phyloP scores from a whole-genome alignment of 345 rosid species.

The Eucalyptus tenuipes region DNA sequence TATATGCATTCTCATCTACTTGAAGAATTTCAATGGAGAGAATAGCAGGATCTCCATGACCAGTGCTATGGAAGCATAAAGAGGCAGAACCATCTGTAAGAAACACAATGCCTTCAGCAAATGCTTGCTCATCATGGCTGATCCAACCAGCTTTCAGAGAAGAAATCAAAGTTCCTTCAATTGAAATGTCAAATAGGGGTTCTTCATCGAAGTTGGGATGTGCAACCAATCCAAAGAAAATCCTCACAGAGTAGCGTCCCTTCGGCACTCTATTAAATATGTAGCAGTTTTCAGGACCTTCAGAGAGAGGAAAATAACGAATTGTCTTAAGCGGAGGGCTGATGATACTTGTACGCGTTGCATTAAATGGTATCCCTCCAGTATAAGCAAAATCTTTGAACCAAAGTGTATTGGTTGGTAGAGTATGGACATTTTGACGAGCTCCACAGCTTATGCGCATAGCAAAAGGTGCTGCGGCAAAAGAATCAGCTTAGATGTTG shows the following conservation, averaged over 20 bases:
- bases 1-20: slow-evolving; percentile 67
- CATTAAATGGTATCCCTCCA: slow-evolving; percentile 77
- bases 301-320: slow-evolving; percentile 84
- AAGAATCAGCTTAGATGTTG: neutral
- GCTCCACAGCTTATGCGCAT: slow-evolving; percentile 95
- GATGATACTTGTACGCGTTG: slow-evolving; percentile 37
- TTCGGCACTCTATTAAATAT: slow-evolving; percentile 58
- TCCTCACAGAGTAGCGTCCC: slow-evolving; percentile 80
- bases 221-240: slow-evolving; percentile 54
- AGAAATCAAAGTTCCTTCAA: slow-evolving; percentile 78
- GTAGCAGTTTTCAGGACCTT: slow-evolving; percentile 90
- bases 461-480: slow-evolving; percentile 61
- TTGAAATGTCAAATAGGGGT: slow-evolving; percentile 83
- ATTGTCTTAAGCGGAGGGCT: slow-evolving; percentile 73
- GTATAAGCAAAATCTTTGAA: slow-evolving; percentile 85
- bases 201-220: slow-evolving; percentile 42
- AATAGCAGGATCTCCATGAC: slow-evolving; percentile 94
- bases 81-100: slow-evolving; percentile 64
- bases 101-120: slow-evolving; percentile 66
- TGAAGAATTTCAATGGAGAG: slow-evolving; percentile 85
- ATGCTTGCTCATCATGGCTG: slow-evolving; percentile 55
- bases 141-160: slow-evolving; percentile 91
- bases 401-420: slow-evolving; percentile 83
- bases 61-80: slow-evolving; percentile 93
- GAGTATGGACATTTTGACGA: slow-evolving; percentile 37